Base-by-base conservation (phyloP, 257 asterid species). In the Rauvolfia tetraphylla region DNA sequence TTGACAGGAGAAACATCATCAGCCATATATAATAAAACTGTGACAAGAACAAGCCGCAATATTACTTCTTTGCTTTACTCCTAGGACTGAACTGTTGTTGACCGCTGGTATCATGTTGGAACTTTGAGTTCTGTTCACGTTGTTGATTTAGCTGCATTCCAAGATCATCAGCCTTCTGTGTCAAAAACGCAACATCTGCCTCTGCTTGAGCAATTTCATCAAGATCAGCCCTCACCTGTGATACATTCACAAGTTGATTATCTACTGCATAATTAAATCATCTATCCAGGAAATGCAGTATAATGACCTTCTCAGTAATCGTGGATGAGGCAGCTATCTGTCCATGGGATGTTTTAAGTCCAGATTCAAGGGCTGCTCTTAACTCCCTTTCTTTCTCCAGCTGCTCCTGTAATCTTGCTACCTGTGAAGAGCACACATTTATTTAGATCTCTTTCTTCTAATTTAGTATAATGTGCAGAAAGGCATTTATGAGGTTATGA, bases 321-420 rank as follows among this genome's bases (percentile, higher is more conserved):
- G 81, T 79, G 70, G 92, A 77, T 63, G 97, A 84, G 81, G 74
- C 58, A 51, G 85, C 75, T 33, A 68, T 78, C 73, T 87, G 81
- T 75, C 89, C 73, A 66, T 85, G 86, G 51, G 93, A 80, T 76
- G 82, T 81, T 86, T 68, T 76, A 66, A 87, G 92, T 68, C 86
- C 90, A 83, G 89, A 88, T 87, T 91, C 97, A 38, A 95, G 92
- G 72, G 88, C 88, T 51, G 78, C 75, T 85, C 87, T 93, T 83
- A 93, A 82, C 75, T 89, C 97, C 79, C 75, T 85, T 81, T 95
- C 97, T 86, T 87, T 90, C 78, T 90, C 89, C 79, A 95, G 82
- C 85, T 89, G 92, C 75, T 84, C 93, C 76, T 85, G 87, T 58
- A 95, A 87, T 77, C 90, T 88, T 82, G 87, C 84, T 76, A 93